These are phyloP conservation scores for Leccinum pellstonianum DNA, from an alignment of 768 basidiomycete species.

Conservation along the genomic window DNA sequence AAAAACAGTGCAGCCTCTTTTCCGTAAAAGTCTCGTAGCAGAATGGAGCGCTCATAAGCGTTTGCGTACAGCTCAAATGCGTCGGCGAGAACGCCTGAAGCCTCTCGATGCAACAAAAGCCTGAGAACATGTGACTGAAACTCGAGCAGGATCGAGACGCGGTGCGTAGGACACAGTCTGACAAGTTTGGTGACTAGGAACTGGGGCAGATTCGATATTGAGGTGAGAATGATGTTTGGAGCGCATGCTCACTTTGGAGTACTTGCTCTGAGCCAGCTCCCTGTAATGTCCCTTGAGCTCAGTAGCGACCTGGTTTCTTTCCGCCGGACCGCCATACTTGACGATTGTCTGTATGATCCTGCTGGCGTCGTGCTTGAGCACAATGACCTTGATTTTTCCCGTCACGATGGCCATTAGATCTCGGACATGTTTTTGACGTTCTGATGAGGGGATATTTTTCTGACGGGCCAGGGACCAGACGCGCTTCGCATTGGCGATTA, in stretches of 20 bases:
- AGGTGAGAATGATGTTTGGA: neutral
- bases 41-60: constrained; percentile 75
- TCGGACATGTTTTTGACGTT: constrained; percentile 72
- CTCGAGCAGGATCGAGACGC: constrained; percentile 72
- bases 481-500: constrained; percentile 70
- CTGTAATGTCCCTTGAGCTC: constrained; percentile 82
- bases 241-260: constrained; percentile 69
- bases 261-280: constrained; percentile 80
- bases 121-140: constrained; percentile 75
- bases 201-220: constrained; percentile 34
- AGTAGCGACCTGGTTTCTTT: constrained; percentile 75
- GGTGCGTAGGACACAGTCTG: constrained; percentile 69
- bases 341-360: constrained; percentile 80
- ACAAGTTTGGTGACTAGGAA: constrained; percentile 82
- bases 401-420: constrained; percentile 75
- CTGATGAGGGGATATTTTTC: constrained; percentile 64
- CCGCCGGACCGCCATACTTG: constrained; percentile 71
- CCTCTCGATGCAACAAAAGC: constrained; percentile 81
- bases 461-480: constrained; percentile 76
- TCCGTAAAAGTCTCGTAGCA: constrained; percentile 88
- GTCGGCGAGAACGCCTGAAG: constrained; percentile 80
- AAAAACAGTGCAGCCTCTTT: constrained; percentile 79
- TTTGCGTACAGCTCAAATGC: constrained; percentile 87
- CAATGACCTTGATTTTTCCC: constrained; percentile 81
- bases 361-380: constrained; percentile 90